Percentiles rank a stretch among this genome's conserved stretches.
Conservation (phyloP, 148 eudicot genomes). For the Spergularia marina region DNA sequence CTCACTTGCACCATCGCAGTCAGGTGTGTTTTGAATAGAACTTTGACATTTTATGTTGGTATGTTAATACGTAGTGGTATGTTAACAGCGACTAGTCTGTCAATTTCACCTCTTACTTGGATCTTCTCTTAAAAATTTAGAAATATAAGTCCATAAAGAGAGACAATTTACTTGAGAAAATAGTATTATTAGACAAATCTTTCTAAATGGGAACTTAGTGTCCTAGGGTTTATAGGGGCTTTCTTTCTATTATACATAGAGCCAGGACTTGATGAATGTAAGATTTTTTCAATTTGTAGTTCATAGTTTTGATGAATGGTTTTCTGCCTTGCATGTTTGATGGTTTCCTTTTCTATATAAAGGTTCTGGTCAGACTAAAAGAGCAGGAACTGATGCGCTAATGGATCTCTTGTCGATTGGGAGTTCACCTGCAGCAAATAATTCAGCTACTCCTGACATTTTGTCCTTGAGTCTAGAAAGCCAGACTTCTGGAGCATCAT, state of each 20-base stretch:
- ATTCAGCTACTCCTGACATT: slow-evolving; percentile 48
- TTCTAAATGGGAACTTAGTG: neutral
- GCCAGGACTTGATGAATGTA: neutral
- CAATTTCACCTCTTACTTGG: neutral
- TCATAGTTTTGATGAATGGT: neutral
- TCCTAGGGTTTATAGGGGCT: neutral
- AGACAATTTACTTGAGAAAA: neutral
- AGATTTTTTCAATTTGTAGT: neutral
- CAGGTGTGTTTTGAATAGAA: slow-evolving; percentile 47
- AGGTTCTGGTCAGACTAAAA: slow-evolving; percentile 69
- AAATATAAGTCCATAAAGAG: neutral
- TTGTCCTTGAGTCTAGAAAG: slow-evolving; percentile 52
- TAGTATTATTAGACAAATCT: neutral
- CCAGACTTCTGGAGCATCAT: slow-evolving; percentile 38
- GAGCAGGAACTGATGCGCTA: slow-evolving; percentile 69
- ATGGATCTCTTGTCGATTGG: slow-evolving; percentile 93
- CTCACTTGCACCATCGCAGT: slow-evolving; percentile 53
- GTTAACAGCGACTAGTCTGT: neutral
- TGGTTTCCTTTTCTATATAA: slow-evolving; percentile 27
- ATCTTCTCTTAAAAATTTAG: neutral
- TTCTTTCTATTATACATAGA: neutral
- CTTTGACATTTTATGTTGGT: neutral
- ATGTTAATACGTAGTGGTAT: neutral
- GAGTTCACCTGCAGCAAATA: slow-evolving; percentile 54
- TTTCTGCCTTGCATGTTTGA: slow-evolving; percentile 12